phyloP scores from a whole-genome alignment of 2,329 filamentous ascomycete genomes.

The Dactylonectria macrodidyma region DNA sequence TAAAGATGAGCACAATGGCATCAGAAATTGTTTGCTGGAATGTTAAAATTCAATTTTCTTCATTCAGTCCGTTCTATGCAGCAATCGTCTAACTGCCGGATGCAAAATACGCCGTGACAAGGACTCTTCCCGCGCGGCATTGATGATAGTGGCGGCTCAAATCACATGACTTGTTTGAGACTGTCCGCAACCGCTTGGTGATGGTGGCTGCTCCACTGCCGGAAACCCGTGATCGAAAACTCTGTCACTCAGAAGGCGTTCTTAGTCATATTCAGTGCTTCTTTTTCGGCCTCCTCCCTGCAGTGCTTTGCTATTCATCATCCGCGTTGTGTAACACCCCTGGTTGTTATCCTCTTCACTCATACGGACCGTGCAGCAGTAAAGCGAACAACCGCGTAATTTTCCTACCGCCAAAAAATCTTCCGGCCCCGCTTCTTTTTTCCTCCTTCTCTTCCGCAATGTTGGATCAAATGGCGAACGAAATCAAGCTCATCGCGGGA shows the following conservation, averaged over 20 bases:
- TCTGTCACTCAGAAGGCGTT: conserved; percentile 40
- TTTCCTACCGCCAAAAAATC: conserved; percentile 47
- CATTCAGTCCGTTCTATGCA: background rate
- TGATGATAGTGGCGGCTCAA: conserved; percentile 20
- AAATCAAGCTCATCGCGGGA: conserved; percentile 67
- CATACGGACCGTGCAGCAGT: conserved; percentile 23
- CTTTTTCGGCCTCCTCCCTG: background rate
- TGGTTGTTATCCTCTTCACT: conserved; percentile 1
- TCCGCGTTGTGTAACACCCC: background rate
- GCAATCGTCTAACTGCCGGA: no score
- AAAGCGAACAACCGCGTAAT: conserved; percentile 33
- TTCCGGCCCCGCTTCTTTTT: conserved; percentile 46
- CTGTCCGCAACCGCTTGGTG: conserved; percentile 24
- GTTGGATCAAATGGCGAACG: conserved; percentile 65
- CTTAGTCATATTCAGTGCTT: conserved; percentile 35
- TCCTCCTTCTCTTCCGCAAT: conserved; percentile 48
- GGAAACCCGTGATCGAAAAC: conserved; percentile 44
- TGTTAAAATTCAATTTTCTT: no score
- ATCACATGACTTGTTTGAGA: conserved; percentile 43
- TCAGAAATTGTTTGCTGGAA: background rate
- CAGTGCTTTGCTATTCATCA: background rate
- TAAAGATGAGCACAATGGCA: conserved; percentile 5
- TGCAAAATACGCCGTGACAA: conserved; percentile 30
- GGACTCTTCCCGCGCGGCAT: conserved; percentile 21
- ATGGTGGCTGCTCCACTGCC: conserved; percentile 41